Evolutionary conservation across 2,329 filamentous ascomycete genomes (phyloP).

Genomic region (Ceratocystis cubensis): DNA sequence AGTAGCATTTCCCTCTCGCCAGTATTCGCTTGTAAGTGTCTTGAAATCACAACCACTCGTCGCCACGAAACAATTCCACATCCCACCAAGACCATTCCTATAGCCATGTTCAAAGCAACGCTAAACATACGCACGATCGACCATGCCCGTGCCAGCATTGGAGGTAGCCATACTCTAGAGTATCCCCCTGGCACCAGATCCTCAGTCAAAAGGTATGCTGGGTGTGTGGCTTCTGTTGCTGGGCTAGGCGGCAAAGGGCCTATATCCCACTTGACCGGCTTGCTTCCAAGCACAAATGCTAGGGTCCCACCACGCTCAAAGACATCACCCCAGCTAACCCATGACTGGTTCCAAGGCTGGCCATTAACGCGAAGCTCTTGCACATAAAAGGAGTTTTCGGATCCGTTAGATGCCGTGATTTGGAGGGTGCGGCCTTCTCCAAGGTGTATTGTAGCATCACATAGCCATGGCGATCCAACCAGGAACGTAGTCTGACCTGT

Average conservation of each 20-base stretch:
- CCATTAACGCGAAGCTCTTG: conserved; percentile 57
- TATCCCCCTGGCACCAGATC: not conserved
- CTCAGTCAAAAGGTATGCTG: not conserved
- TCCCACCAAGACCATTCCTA: not conserved
- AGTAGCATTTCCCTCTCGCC: conserved; percentile 4
- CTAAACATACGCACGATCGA: not conserved
- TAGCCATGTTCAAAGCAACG: not conserved
- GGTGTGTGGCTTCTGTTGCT: conserved; percentile 13
- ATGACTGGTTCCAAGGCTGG: conserved; percentile 46
- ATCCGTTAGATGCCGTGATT: conserved; percentile 35
- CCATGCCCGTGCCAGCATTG: not conserved
- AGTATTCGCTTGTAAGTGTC: not conserved
- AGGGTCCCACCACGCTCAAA: conserved; percentile 51
- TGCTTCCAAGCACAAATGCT: conserved; percentile 49
- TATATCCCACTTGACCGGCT: conserved; percentile 43
- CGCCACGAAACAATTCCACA: not conserved
- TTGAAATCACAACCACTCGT: not conserved
- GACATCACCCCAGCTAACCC: conserved; percentile 54
- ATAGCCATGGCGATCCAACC: conserved; percentile 51
- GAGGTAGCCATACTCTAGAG: not conserved
- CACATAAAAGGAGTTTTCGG: conserved; percentile 42
- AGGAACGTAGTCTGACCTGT: conserved; percentile 57
- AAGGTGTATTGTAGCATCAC: conserved; percentile 45
- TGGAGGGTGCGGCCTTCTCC: conserved; percentile 41
- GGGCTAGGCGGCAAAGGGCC: conserved; percentile 50